Percentiles rank a stretch among this genome's conserved stretches.
Evolutionary conservation across 257 asterid species (phyloP).

Genomic region (Solanum etuberosum): DNA sequence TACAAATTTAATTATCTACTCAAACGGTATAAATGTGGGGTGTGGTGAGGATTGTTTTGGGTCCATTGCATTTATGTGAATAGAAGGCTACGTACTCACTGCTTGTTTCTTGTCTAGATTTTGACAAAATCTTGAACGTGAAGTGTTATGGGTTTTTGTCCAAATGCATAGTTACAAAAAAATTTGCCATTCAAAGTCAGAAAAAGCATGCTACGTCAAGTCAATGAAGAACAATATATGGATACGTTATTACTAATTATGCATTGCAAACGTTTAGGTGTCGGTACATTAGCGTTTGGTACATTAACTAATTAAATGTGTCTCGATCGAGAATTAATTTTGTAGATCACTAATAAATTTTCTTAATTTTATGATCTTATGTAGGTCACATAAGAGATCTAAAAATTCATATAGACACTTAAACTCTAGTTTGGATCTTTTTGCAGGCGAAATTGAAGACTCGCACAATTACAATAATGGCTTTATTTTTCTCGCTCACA

Average conservation of each 20-base stretch:
- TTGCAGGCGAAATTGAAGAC: not conserved
- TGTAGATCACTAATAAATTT: accelerated
- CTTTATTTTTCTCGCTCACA: conserved; percentile 3
- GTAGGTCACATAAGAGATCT: not conserved
- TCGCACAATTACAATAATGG: not conserved
- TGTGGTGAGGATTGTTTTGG: not conserved
- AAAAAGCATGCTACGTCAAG: not conserved
- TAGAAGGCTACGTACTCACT: not conserved
- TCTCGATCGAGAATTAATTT: not conserved
- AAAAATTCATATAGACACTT: not conserved
- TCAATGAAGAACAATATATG: not conserved
- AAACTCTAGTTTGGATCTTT: not conserved
- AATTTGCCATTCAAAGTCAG: not conserved
- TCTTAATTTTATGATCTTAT: not conserved
- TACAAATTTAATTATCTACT: too few relatives aligned
- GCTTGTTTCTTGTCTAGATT: not conserved
- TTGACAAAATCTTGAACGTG: not conserved
- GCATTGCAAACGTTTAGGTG: not conserved
- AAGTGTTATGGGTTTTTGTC: not conserved
- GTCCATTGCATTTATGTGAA: not conserved
- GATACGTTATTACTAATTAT: not conserved
- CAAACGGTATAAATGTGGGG: not conserved
- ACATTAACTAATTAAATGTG: not conserved
- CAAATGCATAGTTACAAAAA: not conserved
- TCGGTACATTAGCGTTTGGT: not conserved